Base-by-base conservation (phyloP, 371 early-diverging fungal species). In the Synchytrium microbalum region DNA sequence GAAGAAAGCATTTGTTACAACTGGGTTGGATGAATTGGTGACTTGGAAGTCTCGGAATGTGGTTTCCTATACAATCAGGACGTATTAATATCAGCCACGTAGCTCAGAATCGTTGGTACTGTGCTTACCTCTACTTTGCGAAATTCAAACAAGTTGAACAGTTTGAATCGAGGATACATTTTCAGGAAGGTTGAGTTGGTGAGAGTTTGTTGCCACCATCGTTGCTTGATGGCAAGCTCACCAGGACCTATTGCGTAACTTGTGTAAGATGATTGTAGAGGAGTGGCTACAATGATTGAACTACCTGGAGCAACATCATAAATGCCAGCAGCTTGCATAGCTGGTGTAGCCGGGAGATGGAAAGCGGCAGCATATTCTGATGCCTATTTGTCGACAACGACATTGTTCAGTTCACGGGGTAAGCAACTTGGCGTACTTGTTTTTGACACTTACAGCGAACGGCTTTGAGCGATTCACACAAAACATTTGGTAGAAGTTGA, bases 401-500 rank as follows among this genome's bases (percentile, higher is more conserved):
- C n/a, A n/a, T n/a, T n/a, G n/a, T 38, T 5, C 46, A 19, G 19
- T 38, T 38, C 10, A 19, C 46, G 19, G 46, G 46, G 19, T 19
- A 19, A 10, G 46, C 19, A 5, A 38, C 10, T 38, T 19, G 10
- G 10, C 46, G 46, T 19, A 10, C 46, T 38, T 38, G 46, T 10
- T 5, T 38, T 10, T 38, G 46, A 19, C 19, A 38, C 46, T 5
- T 38, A 72, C 70, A 46, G 70, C 66, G 59, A 74, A 62, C 1
- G 73, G 76, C 29, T 69, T 71, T 26, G 68, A 65, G 55, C 61
- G 33, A 24, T 60, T 26, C 19, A 32, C 38, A 2, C 65, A 58
- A 53, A 65, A 76, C 57, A 32, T 54, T 0, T 54, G 53, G 66
- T 74, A 72, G 46, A 74, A 66, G 25, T 67, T 59, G 64, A 51